Base-by-base conservation (phyloP, 2,329 filamentous ascomycete genomes). In the Sporothrix globosa region DNA sequence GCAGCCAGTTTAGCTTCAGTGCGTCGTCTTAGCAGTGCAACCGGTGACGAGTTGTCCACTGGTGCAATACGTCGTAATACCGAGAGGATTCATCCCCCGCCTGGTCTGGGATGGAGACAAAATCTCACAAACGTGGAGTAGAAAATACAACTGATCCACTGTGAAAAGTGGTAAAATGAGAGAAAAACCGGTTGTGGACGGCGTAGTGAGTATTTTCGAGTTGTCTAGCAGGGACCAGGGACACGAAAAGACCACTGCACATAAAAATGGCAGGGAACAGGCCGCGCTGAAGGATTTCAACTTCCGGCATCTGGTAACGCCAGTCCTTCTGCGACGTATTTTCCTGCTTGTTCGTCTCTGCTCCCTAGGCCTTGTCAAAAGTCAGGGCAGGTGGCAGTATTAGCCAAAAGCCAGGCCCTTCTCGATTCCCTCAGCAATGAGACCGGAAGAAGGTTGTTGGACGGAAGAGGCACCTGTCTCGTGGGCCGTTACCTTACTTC, bases 391-490 rank as follows among this genome's bases (percentile, higher is more conserved):
- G 46, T 3, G 17, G 27, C 3, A 17, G 19, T n/a, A 17, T 50
- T 9, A 17, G 17, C 46, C 7, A 9, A 6, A n/a, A 19, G 4
- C 27, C 27, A 4, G 19, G 14, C 13, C 11, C 4, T 41, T 58
- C 19, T 21, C 48, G 39, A 39, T 58, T 58, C 53, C 58, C 48
- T 68, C 52, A 68, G 66, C 34, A 48, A 34, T 41, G 24, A 58
- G 21, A 11, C 66, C 39, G 66, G 66, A 61, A 39, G n/a, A 63
- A 27, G 5, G 5, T 34, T 34, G n/a, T 24, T 41, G 58, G 34
- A 34, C 3, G 21, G 56, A 44, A 61, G 58, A 61, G 5, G 19
- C 11, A 44, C n/a, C 19, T 44, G 34, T 60, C 56, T 41, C 34
- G 34, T 30, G 34, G 56, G 19, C 17, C 11, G 44, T 34, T 44